Evolutionary conservation across 768 basidiomycete genomes (phyloP), one percentile per base, ranked within the genome.

Genomic region (Tulasnella sp.): DNA sequence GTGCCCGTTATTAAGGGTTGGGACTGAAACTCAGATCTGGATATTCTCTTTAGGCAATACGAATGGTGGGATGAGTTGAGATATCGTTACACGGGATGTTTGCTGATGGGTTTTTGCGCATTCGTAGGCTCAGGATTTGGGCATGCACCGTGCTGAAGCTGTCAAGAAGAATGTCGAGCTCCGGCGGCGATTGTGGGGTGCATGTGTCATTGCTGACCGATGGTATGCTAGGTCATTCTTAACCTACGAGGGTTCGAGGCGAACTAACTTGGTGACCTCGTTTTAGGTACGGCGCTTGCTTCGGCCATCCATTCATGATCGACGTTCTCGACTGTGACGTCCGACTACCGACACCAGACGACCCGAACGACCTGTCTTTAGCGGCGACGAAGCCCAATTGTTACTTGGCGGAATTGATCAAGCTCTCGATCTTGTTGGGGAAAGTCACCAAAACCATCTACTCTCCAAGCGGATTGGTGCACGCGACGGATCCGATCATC

Each of bases 281-380:
- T 75, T 24, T 72, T 48, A 95, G 94, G 94, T 90, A 92, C 77
- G 94, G 94, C 83, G 87, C 96, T 48, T 92, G 94, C 34, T 95
- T 96, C 82, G 97, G 97, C 0, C 94, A 96, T 82, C 97, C 97
- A 3, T 93, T 92, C 84, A 94, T 97, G 93, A 97, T 99, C 81
- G 97, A 98, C 84, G 91, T 99, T 2, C 91, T 93, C 82, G 98
- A 99, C 85, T 99, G 98, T 85, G 97, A 99, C 85, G 93, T 94
- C 5, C 92, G 96, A 77, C 87, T 98, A 44, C 97, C 97, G 0
- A 95, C 95, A 12, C 94, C 94, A 2, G 96, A 94, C 68, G 92
- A 95, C 83, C 88, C 90, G 19, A 88, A 89, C 79, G 91, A 93
- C 84, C 85, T 93, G 80, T 84, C 83, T 81, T 19, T 81, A 34